Evolutionary conservation across 352 stramenopile species (phyloP), one percentile per base, ranked within the genome.

Genomic region (Phytophthora ohioensis): DNA sequence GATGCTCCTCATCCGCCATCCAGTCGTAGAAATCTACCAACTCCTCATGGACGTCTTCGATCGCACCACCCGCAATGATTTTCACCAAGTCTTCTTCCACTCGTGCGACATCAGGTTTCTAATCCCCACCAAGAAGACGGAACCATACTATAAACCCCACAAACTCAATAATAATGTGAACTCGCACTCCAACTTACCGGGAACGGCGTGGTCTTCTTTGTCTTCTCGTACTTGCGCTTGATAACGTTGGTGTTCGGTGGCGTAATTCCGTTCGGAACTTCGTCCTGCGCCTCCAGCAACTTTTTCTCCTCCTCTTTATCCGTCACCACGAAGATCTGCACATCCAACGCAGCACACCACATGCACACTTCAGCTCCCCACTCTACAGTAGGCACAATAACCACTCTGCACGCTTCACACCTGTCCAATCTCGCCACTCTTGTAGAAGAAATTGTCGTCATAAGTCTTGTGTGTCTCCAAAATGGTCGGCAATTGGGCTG

Each of bases 391-490:
- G 21, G 21, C 27, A 46, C 12, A 47, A 2, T 17, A 12, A 8
- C 7, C 15, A 27, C 7, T 31, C 27, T 38, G 32, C 7, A 34
- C 38, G 17, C 8, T 27, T 7, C 30, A 9, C 38, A 92, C 87
- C 75, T 95, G 89, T 56, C 89, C 89, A 41, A 96, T 94, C 61
- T 96, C 89, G 42, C 87, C 86, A 48, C 87, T 94, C 58, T 96
- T 96, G 79, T 96, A 96, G 42, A 95, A 92, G 38, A 95, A 89
- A 39, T 92, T 93, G 64, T 95, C 87, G 48, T 96, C 89, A 58
- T 96, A 96, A 13, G 89, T 96, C 73, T 96, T 96, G 80, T 96
- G 89, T 3, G 87, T 96, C 77, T 96, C 89, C 27, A 96, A 52
- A 65, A 96, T 94, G 32, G 77, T 89, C 49, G 89, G 89, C 54